Base-by-base conservation (phyloP, 768 basidiomycete genomes). In the Hirschioporus abietinus region DNA sequence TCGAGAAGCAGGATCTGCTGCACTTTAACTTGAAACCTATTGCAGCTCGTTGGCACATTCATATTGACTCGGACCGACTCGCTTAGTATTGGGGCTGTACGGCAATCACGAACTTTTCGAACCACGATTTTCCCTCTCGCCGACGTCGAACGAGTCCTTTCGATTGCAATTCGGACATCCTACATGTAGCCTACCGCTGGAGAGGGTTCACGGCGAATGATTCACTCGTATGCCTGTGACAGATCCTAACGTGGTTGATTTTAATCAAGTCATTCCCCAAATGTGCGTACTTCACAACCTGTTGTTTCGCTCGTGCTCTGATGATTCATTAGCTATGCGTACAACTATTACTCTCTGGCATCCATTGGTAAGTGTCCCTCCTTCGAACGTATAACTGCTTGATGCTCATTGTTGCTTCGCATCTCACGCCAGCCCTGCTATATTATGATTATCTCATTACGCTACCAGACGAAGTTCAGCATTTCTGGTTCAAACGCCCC, bases 401-500 rank as follows among this genome's bases (percentile, higher is more conserved):
- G 12, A 52, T 20, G 42, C 42, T 52, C 42, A 52, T 3, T 30
- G 30, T 30, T 30, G 30, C 30, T 30, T 30, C 30, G 30, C 30
- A 30, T 30, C 30, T 8, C 30, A 30, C 30, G 30, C 30, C 42
- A 61, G 60, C 60, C 15, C 60, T 61, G 24, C 60, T 61, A 12
- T 25, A 25, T 25, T 61, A 61, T 34, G 60, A 61, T 18, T 61
- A 61, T 61, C 15, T 61, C 9, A 34, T 61, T 5, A 61, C 60
- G 60, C 24, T 61, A 12, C 25, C 10, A 25, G 60, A 25, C 23
- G 60, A 61, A 61, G 30, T 61, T 3, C 25, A 25, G 20, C 23
- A 61, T 34, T 25, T 61, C 60, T 61, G 60, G 60, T 25, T 25
- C 24, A 25, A 61, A 61, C 60, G 60, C 12, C 30, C 30, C 60